Base-by-base conservation (phyloP, 192 early-diverging fungal genomes). In the Radiomyces spectabilis region DNA sequence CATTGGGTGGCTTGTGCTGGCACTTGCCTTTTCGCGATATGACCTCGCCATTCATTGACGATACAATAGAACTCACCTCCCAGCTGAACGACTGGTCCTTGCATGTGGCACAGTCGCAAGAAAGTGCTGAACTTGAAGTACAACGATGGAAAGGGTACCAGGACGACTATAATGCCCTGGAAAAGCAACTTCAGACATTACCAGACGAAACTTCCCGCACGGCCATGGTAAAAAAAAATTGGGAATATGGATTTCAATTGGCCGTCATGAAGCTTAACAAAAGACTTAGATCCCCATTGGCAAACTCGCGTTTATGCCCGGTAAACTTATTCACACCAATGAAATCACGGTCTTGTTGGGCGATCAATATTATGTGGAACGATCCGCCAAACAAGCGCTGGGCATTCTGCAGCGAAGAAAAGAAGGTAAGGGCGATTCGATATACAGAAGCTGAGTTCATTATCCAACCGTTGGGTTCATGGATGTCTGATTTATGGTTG, bases 291-390 rank as follows among this genome's bases (percentile, higher is more conserved):
- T 97, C 1, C 94, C 91, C 0, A 63, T 93, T 15, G 91, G 92
- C 0, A 85, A 81, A n/a, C 40, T 91, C 24, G 94, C 94, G 0
- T 97, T 94, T 65, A 86, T 91, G 73, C 85, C 85, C 1, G 94
- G 92, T 24, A 75, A 85, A 33, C 40, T 97, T 2, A 70, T 94
- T 24, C 87, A 95, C 61, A 97, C 94, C n/a, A 97, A 97, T 57
- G 91, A 94, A 60, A 78, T 97, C 10, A 61, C 85, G 22, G 89
- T 91, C 0, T 65, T 88, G 31, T 66, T 97, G 31, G 94, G 94
- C n/a, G 92, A 92, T 43, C 92, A 94, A 72, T 95, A 86, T 83
- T 97, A 95, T 59, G 86, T 76, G 4, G 89, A 95, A 55, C 68
- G 81, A 19, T 91, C 89, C 6, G 82, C 81, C 7, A 65, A 53